Conservation (phyloP, 495 filamentous ascomycete species). For the Hyaloscypha variabilis region DNA sequence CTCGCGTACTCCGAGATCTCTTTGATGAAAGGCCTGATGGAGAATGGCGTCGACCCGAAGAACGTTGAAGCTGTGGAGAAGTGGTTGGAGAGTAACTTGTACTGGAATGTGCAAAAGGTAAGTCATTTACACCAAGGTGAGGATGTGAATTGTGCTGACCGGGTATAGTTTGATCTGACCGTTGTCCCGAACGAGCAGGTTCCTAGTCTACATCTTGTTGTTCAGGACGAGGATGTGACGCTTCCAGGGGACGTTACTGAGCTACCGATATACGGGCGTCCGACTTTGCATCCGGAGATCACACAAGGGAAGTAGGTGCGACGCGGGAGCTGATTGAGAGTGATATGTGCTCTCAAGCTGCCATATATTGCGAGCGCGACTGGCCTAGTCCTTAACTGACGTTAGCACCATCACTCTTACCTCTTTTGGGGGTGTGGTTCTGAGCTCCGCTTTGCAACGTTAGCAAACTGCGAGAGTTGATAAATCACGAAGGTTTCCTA, state of each 20-base stretch:
- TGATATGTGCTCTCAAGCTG: too few species aligned
- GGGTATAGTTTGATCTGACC: constrained; percentile 23
- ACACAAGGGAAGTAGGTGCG: constrained; percentile 22
- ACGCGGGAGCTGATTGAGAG: too few species aligned
- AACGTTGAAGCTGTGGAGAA: constrained; percentile 40
- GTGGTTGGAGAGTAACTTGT: constrained; percentile 48
- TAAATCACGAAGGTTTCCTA: too few species aligned
- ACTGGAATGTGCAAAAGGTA: constrained; percentile 39
- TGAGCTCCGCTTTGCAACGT: too few species aligned
- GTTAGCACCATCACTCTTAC: too few species aligned
- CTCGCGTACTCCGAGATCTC: constrained; percentile 18
- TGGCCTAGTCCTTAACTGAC: too few species aligned
- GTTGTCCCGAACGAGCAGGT: constrained; percentile 8
- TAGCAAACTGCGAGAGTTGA: too few species aligned
- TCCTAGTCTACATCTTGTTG: constrained; percentile 19
- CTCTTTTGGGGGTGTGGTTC: too few species aligned
- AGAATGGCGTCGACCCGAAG: constrained; percentile 36
- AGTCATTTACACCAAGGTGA: too few species aligned
- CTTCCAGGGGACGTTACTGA: constrained; percentile 10
- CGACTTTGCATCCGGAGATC: constrained; percentile 22
- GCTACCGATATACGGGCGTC: constrained; percentile 29
- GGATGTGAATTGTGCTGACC: not conserved
- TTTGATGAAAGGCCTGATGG: constrained; percentile 14
- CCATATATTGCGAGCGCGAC: too few species aligned
- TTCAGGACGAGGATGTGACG: constrained; percentile 26